Base-by-base conservation (phyloP, 192 early-diverging fungal genomes). In the Coemansia guatemalensis region DNA sequence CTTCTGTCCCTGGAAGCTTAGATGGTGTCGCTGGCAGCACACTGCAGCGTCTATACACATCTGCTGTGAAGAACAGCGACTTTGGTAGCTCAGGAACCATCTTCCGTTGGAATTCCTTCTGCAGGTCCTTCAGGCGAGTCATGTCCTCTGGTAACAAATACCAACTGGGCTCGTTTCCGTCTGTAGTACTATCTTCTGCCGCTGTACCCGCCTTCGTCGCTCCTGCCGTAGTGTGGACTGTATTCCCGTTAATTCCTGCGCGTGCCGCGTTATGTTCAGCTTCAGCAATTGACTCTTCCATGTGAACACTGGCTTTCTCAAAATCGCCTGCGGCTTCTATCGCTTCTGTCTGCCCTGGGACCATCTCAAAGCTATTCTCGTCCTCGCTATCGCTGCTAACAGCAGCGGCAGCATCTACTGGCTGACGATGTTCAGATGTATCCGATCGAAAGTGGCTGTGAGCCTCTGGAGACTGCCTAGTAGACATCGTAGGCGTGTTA, bases 341-440 rank as follows among this genome's bases (percentile, higher is more conserved):
- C 3, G 60, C 21, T n/a, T 49, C 33, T 2, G 29, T 1, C 8
- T 39, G 50, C 17, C 60, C 65, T 4, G 68, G 32, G 22, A 71
- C 66, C 1, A 67, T 56, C 35, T 80, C 77, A 65, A 80, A 80
- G 41, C 53, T 67, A 18, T 58, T 64, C 33, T 72, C 74, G 23
- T 58, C 57, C 30, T 75, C 73, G 21, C 58, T 57, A 44, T 71
- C 69, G 51, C 66, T 64, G 66, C 66, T 73, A 39, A 39, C 11
- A 11, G 35, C 35, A 7, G 35, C 35, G 1, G 35, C 35, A 39
- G 35, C 35, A 39, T 39, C 35, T 39, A 39, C 9, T 12, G 35
- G 35, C 9, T 39, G 35, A 8, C 9, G 8, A 12, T 1, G 9
- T 2, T 4, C 9, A 8, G 11, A 39, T 39, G 35, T 12, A 6